phyloP scores from a whole-genome alignment of 768 basidiomycete genomes.

The Crassisporium funariophilum region DNA sequence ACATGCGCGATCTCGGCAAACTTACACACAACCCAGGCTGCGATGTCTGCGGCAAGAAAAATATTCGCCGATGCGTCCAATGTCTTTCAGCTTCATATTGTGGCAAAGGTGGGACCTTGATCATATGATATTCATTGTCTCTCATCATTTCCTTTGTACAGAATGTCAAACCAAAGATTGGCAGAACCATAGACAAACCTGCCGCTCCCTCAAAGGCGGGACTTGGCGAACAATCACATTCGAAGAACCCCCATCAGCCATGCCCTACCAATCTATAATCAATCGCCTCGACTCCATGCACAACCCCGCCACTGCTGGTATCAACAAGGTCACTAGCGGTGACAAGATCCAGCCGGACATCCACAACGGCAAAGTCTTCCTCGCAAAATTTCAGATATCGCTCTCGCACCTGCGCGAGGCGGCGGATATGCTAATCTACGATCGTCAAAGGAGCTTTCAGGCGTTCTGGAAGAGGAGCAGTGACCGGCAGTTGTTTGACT shows the following conservation, averaged over 20 bases:
- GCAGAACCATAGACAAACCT: slow-evolving; percentile 37
- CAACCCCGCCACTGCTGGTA: neutral
- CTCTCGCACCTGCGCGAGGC: slow-evolving; percentile 18
- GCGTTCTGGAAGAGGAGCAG: slow-evolving; percentile 23
- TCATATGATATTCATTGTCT: neutral
- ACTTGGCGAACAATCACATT: slow-evolving; percentile 37
- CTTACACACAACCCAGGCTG: slow-evolving; percentile 37
- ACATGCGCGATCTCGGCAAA: slow-evolving; percentile 37
- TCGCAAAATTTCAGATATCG: slow-evolving; percentile 41
- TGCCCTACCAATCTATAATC: slow-evolving; percentile 8
- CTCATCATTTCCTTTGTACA: slow-evolving; percentile 12
- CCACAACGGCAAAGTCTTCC: slow-evolving; percentile 36
- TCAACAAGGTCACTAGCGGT: slow-evolving; percentile 3
- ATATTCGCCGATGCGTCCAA: slow-evolving; percentile 32
- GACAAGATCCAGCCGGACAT: slow-evolving; percentile 28
- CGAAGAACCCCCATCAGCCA: slow-evolving; percentile 6
- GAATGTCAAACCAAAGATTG: slow-evolving; percentile 46
- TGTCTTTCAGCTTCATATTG: slow-evolving; percentile 41
- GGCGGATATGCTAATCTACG: slow-evolving; percentile 37
- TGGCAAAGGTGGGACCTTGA: slow-evolving; percentile 28
- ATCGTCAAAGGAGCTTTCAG: slow-evolving; percentile 40
- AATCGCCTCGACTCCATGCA: slow-evolving; percentile 26
- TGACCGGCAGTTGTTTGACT: slow-evolving; percentile 11
- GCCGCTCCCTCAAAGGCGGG: slow-evolving; percentile 39
- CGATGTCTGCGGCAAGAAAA: slow-evolving; percentile 39